Conservation (phyloP, 2,329 filamentous ascomycete species). For the Pezicula radicicola region DNA sequence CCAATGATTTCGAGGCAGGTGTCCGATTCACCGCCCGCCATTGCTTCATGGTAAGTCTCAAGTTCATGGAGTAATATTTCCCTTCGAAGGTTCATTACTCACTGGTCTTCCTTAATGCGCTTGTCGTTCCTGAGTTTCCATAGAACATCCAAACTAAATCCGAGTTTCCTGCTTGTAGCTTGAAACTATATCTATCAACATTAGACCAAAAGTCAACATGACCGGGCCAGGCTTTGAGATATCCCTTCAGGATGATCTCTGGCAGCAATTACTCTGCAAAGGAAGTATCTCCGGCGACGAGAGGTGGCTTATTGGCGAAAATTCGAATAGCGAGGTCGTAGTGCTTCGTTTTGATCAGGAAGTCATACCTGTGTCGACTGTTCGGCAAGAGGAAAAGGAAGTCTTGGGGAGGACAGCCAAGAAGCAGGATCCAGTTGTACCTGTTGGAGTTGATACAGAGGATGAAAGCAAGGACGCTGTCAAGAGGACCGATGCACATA, state of each 20-base stretch:
- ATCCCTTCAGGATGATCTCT: constrained; percentile 40
- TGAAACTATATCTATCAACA: constrained; percentile 41
- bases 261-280: constrained; percentile 45
- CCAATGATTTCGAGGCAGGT: constrained; percentile 41
- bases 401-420: too few relatives aligned
- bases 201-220: constrained; percentile 33
- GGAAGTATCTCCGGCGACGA: constrained; percentile 58
- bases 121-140: too few relatives aligned
- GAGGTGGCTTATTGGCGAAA: constrained; percentile 60
- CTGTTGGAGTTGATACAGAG: too few relatives aligned
- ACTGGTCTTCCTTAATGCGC: too few relatives aligned
- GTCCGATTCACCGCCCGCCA: constrained; percentile 42
- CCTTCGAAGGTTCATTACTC: too few relatives aligned
- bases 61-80: too few relatives aligned
- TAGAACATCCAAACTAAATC: too few relatives aligned
- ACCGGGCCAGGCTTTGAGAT: constrained; percentile 32
- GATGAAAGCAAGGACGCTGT: too few relatives aligned
- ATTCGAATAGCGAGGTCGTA: constrained; percentile 45
- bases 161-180: constrained; percentile 14
- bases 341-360: constrained; percentile 44
- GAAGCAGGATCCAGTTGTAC: too few relatives aligned
- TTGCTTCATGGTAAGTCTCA: constrained; percentile 35
- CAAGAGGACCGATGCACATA: too few relatives aligned
- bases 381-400: too few relatives aligned
- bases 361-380: too few relatives aligned